These are phyloP conservation scores for Penicillium sp. DNA, from an alignment of 2,329 filamentous ascomycete genomes.

Conservation along the genomic window DNA sequence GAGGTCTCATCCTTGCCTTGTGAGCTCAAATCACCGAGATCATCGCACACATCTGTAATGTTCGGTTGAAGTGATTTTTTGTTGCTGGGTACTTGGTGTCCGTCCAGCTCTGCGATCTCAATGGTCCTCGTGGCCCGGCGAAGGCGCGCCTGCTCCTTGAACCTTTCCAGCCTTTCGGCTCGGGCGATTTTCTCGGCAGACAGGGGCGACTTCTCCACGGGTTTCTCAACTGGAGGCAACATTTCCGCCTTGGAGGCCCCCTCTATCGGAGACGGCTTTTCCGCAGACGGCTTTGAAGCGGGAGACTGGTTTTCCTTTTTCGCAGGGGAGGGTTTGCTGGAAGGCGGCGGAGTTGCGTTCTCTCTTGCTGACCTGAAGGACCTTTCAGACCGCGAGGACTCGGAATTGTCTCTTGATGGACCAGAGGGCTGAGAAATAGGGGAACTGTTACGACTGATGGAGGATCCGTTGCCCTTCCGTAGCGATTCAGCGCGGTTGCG, in stretches of 20 bases:
- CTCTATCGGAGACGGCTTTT: conserved; percentile 4
- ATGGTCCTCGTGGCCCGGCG: conserved; percentile 11
- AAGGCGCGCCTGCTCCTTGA: conserved; percentile 19
- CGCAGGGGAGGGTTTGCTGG: conserved; percentile 4
- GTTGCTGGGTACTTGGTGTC: conserved; percentile 29
- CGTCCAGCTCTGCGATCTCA: conserved; percentile 36
- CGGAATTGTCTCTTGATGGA: conserved; percentile 22
- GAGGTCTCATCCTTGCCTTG: conserved; percentile 9
- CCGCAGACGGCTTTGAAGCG: not conserved
- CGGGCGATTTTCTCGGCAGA: conserved; percentile 6
- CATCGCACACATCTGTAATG: conserved; percentile 19
- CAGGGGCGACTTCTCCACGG: conserved; percentile 1
- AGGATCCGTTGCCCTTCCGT: conserved; percentile 17
- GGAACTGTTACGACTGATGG: conserved; percentile 16
- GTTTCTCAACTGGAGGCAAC: not conserved
- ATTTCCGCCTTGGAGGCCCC: not conserved
- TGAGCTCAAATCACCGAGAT: conserved; percentile 17
- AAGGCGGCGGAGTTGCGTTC: conserved; percentile 6
- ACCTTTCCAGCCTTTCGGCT: conserved; percentile 15
- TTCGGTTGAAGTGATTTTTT: conserved; percentile 19
- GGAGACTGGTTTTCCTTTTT: conserved; percentile 6
- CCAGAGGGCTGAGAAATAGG: conserved; percentile 9
- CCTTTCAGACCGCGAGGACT: conserved; percentile 20
- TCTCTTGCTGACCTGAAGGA: conserved; percentile 21
- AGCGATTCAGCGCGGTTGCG: conserved; percentile 23